Evolutionary conservation across 495 filamentous ascomycete genomes (phyloP), one percentile per base, ranked within the genome.

Genomic region (Tricharina praecox): DNA sequence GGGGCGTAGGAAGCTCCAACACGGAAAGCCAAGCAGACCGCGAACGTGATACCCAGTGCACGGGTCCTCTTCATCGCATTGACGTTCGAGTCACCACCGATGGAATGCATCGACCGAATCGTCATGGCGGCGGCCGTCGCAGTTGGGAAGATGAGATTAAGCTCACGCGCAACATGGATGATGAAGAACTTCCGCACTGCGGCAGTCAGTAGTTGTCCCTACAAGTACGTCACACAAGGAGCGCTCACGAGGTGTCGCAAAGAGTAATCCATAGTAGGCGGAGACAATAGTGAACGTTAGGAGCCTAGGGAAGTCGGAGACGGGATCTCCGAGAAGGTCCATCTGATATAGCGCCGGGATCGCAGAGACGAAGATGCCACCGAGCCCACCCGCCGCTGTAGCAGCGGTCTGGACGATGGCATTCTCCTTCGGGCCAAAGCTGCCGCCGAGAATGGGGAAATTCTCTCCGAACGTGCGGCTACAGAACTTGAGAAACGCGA

Each of bases 221-320:
- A n/a, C n/a, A n/a, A n/a, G n/a, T n/a, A n/a, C n/a, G n/a, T n/a
- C n/a, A n/a, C n/a, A 34, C 48, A 5, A 26, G n/a, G 9, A 15
- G 45, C 21, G 36, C 54, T 36, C 53, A 58, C 55, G 66, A 23
- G 77, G 77, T 1, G 74, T 78, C 41, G 72, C 75, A 54, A 77
- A 79, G 61, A 79, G 78, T 20, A 79, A 59, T n/a, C 77, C 76
- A 54, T 77, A 74, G 63, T 77, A 81, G n/a, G 73, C 73, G 39
- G 69, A 67, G 49, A 77, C 70, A 42, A 74, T 67, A 10, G 76
- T 78, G 47, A 81, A 70, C 24, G 72, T 72, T 42, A 79, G 63
- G 40, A 81, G 69, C 23, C 69, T 62, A 33, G 71, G 70, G 51
- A 75, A 78, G 49, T 78, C 70, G 0, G 68, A 57, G 24, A 64